Base-by-base conservation (phyloP, 352 stramenopile genomes). In the Globisporangium acanthophoron region DNA sequence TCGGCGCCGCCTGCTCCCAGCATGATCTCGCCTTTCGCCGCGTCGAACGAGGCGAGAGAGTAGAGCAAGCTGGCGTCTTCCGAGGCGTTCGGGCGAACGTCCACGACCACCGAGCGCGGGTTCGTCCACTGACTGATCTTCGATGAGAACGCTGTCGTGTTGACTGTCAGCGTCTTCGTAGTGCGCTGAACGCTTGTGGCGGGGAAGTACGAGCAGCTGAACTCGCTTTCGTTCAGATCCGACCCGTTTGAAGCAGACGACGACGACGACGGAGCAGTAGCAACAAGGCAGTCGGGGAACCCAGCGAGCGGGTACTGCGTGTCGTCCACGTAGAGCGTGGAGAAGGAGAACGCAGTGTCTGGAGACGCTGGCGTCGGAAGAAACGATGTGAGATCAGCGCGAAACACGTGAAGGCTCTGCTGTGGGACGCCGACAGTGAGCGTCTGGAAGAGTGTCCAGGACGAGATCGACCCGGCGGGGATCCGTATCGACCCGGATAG, bases 1-100 rank as follows among this genome's bases (percentile, higher is more conserved):
- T 92, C 72, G 0, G 74, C 61, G 1, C 82, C 82, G 20, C 82
- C 82, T 39, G 76, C 74, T 5, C 69, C 64, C 1, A 90, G 59
- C 11, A 62, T 45, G 31, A 90, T 58, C 6, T 69, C 60, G 5
- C 31, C 50, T 1, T 53, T 49, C 4, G n/a, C 33, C 0, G 47
- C 61, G 43, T 82, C 52, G 16, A 87, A 33, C 9, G 56, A 52
- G 1, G 13, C 27, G 11, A 88, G 33, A 3, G 68, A 74, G 55
- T 87, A 88, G 9, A 71, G 59, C 35, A 84, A 29, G 57, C 74
- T 88, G 5, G 65, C 62, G 18, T 67, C 56, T 12, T 75, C 67
- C 24, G 47, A 43, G 0, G 21, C 43, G 21, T 80, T 65, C 5
- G 72, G 66, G 4, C 63, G 63, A 9, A 88, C 12, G 8, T 90